Evolutionary conservation across 257 asterid genomes (phyloP).

Genomic region (Solanum piurae): DNA sequence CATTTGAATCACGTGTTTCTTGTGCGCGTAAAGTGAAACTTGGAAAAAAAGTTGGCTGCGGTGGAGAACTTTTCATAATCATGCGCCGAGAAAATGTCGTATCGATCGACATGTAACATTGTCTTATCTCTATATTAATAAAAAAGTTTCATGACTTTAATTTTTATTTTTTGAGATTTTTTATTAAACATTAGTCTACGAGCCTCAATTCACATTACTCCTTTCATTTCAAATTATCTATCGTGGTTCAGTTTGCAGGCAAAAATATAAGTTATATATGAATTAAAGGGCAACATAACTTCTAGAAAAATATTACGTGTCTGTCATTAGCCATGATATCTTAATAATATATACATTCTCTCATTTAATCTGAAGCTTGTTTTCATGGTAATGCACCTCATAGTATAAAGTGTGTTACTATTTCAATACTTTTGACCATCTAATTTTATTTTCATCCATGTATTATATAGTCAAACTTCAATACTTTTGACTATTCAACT

Average conservation of each 20-base stretch:
- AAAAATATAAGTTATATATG: no score
- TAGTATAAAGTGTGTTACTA: background rate
- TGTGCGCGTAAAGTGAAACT: background rate
- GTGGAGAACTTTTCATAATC: background rate
- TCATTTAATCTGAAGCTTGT: background rate
- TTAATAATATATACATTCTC: background rate
- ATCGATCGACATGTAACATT: background rate
- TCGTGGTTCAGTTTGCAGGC: fast-evolving
- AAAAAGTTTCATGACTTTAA: background rate
- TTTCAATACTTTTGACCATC: background rate
- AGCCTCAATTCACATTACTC: background rate
- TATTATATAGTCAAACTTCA: background rate
- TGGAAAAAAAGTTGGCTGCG: background rate
- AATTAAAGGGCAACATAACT: no score
- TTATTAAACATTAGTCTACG: background rate
- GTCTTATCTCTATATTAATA: background rate
- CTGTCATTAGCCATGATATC: background rate
- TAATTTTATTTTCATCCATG: background rate
- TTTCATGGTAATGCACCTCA: background rate
- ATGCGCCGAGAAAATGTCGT: background rate
- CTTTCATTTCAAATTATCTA: no score
- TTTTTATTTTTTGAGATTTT: background rate
- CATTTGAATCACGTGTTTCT: background rate
- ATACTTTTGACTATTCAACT: background rate
- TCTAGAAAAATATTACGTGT: background rate